These are phyloP conservation scores for Capsella bursapastoris DNA, from an alignment of 345 rosid genomes.

Conservation along the genomic window DNA sequence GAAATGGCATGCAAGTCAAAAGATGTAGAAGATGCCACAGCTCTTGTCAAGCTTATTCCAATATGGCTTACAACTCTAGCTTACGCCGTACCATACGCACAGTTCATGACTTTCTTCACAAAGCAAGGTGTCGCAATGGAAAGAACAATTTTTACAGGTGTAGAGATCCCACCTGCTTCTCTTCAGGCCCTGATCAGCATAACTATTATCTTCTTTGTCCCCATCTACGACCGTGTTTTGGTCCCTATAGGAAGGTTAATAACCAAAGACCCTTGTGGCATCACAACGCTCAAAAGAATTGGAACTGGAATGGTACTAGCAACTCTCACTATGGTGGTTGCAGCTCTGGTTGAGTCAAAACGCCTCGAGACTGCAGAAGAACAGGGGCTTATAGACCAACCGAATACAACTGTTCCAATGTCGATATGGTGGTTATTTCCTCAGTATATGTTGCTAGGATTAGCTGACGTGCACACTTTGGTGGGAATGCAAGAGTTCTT, in stretches of 20 bases:
- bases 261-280: slow-evolving; percentile 45
- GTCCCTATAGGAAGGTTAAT: slow-evolving; percentile 48
- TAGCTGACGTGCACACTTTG: slow-evolving; percentile 38
- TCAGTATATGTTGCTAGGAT: slow-evolving; percentile 38
- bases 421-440: slow-evolving; percentile 51
- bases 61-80: slow-evolving; percentile 57
- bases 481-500: slow-evolving; percentile 55
- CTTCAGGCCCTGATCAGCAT: slow-evolving; percentile 55
- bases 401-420: slow-evolving; percentile 37
- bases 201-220: slow-evolving; percentile 48
- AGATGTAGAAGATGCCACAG: slow-evolving; percentile 61
- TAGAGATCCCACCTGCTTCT: slow-evolving; percentile 57
- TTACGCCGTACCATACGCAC: slow-evolving; percentile 54
- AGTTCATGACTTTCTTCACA: slow-evolving; percentile 61
- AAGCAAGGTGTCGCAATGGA: slow-evolving; percentile 65
- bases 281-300: slow-evolving; percentile 47
- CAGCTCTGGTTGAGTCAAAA: slow-evolving; percentile 49
- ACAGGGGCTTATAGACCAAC: slow-evolving; percentile 37
- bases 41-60: slow-evolving; percentile 53
- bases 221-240: slow-evolving; percentile 56
- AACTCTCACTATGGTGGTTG: slow-evolving; percentile 38
- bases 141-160: slow-evolving; percentile 45
- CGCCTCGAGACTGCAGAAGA: slow-evolving; percentile 42
- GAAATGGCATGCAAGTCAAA: slow-evolving; percentile 33
- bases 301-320: slow-evolving; percentile 46